These are phyloP conservation scores for Populus davidiana DNA, from an alignment of 345 rosid genomes.

Conservation along the genomic window DNA sequence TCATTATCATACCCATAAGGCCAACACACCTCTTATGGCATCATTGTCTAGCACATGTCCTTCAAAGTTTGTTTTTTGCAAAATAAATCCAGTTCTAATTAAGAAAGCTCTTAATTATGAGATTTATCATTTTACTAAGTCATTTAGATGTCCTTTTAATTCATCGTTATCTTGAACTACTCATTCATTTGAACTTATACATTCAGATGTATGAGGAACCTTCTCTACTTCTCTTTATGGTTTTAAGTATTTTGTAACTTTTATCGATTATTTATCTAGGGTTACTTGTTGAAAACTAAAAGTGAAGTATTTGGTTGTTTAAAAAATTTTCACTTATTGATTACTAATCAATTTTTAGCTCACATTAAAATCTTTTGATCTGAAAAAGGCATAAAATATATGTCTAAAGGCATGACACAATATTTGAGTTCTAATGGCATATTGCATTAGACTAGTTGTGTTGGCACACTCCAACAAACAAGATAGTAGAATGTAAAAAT, in stretches of 20 bases:
- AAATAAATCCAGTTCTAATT: neutral
- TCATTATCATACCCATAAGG: too few species aligned
- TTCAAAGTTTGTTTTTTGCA: neutral
- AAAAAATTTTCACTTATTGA: neutral
- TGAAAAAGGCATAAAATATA: neutral
- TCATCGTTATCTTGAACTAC: neutral
- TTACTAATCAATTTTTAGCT: neutral
- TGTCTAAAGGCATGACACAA: neutral
- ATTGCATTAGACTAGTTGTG: neutral
- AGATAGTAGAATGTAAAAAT: neutral
- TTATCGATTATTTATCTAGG: neutral
- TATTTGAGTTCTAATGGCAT: neutral
- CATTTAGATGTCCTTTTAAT: neutral
- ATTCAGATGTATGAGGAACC: neutral
- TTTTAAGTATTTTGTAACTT: neutral
- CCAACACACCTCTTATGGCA: neutral
- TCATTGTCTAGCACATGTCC: neutral
- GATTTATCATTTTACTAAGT: neutral
- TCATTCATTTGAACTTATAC: neutral
- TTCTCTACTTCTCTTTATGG: neutral
- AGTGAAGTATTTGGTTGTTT: neutral
- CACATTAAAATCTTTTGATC: neutral
- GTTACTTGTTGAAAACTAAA: neutral
- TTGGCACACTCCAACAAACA: neutral
- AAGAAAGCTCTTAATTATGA: neutral